These are phyloP conservation scores for Yarrowia galli DNA, from an alignment of 1,139 yeast species.

Conservation along the genomic window DNA sequence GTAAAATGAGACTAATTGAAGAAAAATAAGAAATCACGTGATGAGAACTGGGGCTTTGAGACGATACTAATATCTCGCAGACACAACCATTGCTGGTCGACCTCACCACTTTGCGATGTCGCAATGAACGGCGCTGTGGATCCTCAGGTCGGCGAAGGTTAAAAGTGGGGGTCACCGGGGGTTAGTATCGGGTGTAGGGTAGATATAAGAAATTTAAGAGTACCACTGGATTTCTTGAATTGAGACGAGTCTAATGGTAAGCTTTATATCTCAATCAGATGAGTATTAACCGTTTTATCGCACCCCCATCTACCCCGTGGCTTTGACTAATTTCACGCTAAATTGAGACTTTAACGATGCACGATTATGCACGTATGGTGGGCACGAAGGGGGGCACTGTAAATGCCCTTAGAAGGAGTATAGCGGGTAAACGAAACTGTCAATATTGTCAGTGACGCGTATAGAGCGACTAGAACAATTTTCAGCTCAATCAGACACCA, in stretches of 20 bases:
- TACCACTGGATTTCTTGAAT: too few species aligned
- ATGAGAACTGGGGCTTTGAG: background rate
- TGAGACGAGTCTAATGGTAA: background rate
- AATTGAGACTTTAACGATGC: constrained; percentile 4
- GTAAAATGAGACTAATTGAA: background rate
- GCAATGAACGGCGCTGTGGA: constrained; percentile 29
- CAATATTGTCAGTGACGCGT: too few species aligned
- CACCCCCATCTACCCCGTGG: background rate
- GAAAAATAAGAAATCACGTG: background rate
- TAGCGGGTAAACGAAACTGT: too few species aligned
- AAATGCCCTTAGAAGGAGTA: too few species aligned
- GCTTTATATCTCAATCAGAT: background rate
- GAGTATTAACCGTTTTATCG: background rate
- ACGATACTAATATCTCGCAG: background rate
- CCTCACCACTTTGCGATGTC: background rate
- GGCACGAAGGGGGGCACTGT: background rate
- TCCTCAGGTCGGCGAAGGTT: constrained; percentile 3
- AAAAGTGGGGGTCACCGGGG: background rate
- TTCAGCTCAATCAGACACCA: too few species aligned
- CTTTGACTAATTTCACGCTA: constrained; percentile 12
- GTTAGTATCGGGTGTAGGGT: too few species aligned
- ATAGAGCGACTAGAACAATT: too few species aligned
- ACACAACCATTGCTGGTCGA: background rate
- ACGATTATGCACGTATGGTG: constrained; percentile 13
- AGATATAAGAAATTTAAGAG: background rate